Conservation (phyloP, 306 rosid genomes). For the Potentilla sterilis region DNA sequence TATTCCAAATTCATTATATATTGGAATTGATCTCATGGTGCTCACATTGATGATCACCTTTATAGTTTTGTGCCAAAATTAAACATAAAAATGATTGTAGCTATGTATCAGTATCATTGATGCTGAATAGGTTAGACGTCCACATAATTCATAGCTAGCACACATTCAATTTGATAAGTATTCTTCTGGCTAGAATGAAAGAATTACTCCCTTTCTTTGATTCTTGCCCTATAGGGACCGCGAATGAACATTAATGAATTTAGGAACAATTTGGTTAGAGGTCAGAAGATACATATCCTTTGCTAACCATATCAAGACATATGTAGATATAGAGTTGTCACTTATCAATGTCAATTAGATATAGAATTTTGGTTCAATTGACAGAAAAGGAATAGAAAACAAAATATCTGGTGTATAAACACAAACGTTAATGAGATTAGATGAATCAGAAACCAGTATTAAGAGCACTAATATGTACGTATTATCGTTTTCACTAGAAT, state of each 20-base stretch:
- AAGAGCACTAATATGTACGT: too few species aligned
- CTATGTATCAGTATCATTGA: slow-evolving; percentile 15
- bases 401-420: neutral
- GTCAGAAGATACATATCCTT: slow-evolving; percentile 1
- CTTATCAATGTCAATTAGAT: neutral
- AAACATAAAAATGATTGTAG: slow-evolving; percentile 15
- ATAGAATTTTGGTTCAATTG: neutral
- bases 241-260: slow-evolving; percentile 15
- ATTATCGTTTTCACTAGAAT: neutral
- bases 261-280: neutral
- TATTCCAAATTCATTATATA: neutral
- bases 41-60: neutral
- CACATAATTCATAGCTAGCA: slow-evolving; percentile 13
- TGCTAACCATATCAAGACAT: slow-evolving; percentile 7
- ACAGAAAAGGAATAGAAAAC: neutral
- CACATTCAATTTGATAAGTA: slow-evolving; percentile 26
- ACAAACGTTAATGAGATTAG: neutral
- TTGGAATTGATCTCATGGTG: neutral
- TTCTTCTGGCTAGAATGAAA: slow-evolving; percentile 14
- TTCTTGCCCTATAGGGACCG: neutral
- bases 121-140: slow-evolving; percentile 31
- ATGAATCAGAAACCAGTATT: neutral
- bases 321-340: neutral
- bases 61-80: slow-evolving; percentile 15
- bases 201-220: slow-evolving; percentile 14